Base-by-base conservation (phyloP, 2,329 filamentous ascomycete species). In the Arthrobotrys entomopaga region DNA sequence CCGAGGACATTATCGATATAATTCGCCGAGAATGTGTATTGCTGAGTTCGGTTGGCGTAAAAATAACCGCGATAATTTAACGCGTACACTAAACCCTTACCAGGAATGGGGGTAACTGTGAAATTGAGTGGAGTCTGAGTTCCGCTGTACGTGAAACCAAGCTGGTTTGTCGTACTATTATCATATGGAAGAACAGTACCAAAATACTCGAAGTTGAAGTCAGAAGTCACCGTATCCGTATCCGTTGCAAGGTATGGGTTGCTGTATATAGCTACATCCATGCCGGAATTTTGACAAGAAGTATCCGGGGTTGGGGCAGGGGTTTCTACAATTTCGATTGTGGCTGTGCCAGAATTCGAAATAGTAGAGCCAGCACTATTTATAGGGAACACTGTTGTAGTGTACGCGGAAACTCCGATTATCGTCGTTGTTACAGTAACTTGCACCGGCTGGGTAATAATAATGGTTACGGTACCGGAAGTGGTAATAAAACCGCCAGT, bases 21-120 rank as follows among this genome's bases (percentile, higher is more conserved):
- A 13, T 10, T 34, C 15, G 56, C 10, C 8, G 4, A 16, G n/a
- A 69, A 69, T 5, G 10, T 69, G 26, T 69, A 69, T 1, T 48
- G 46, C 16, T n/a, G 46, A 13, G 22, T 40, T 4, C n/a, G 24
- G 0, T 46, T 46, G 4, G 65, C 56, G 19, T 61, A 69, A 46
- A 69, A 69, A 29, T 56, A 69, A n/a, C 65, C 65, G 1, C 56
- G 56, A 29, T 69, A 61, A n/a, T 38, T 50, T 22, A 61, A 50
- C 34, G 34, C 43, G 34, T 50, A 61, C 1, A 20, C 22, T 20
- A 42, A 42, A 22, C 43, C 43, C 20, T 34, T 48, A n/a, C 20
- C 34, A n/a, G n/a, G n/a, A 29, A 29, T 29, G 46, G 46, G 46
- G 5, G 19, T 3, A 49, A 10, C 46, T n/a, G 19, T 49, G 19